Evolutionary conservation across 495 filamentous ascomycete genomes (phyloP).

Genomic region (Immersiella caudata): DNA sequence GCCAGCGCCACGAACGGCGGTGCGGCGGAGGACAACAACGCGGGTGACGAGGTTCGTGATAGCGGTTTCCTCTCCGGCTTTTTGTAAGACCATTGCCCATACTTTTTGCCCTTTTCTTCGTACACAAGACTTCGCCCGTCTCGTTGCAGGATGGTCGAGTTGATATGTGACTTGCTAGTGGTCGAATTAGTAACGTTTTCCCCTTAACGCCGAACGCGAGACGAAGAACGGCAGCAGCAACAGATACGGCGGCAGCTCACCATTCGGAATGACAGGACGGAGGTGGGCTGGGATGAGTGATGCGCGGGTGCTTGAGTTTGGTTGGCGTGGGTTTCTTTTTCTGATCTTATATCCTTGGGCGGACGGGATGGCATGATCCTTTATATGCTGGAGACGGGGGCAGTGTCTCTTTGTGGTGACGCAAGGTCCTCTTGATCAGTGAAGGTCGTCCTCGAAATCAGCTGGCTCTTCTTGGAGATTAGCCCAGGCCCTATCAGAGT

Average conservation of each 20-base stretch:
- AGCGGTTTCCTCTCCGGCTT: conserved; percentile 21
- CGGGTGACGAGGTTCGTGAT: conserved; percentile 21
- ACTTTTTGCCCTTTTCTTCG: not conserved
- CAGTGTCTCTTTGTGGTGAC: too few species aligned
- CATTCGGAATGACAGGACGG: not conserved
- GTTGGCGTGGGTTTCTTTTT: not conserved
- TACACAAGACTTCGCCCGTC: not conserved
- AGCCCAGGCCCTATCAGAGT: too few species aligned
- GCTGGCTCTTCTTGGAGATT: too few species aligned
- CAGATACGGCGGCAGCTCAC: not conserved
- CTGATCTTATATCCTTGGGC: not conserved
- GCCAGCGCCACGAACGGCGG: not conserved
- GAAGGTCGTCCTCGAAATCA: too few species aligned
- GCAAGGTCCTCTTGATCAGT: too few species aligned
- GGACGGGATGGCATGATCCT: too few species aligned
- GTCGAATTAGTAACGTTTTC: not conserved
- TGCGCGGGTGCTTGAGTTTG: not conserved
- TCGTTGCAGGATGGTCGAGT: not conserved
- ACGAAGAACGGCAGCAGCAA: not conserved
- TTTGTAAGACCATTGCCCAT: conserved; percentile 21
- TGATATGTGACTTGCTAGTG: not conserved
- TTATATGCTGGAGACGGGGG: too few species aligned
- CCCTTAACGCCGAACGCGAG: not conserved
- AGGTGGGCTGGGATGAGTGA: not conserved
- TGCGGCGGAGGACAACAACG: not conserved